Evolutionary conservation across 2,329 filamentous ascomycete species (phyloP).

Genomic region (Grosmannia huntii): DNA sequence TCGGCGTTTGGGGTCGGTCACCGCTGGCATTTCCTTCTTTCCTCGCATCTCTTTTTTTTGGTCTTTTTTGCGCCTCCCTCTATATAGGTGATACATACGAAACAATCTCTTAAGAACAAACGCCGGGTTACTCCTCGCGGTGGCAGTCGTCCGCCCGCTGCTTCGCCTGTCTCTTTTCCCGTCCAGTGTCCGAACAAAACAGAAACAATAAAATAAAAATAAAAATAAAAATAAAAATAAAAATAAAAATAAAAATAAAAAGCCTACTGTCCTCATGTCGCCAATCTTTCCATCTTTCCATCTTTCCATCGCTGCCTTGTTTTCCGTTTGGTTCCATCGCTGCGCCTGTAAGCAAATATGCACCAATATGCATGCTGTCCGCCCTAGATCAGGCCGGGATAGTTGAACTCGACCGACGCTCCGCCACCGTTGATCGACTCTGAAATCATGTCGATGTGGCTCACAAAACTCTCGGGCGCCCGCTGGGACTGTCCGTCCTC

Average conservation of each 20-base stretch:
- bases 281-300: no score
- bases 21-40: not conserved
- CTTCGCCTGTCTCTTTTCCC: not conserved
- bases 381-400: not conserved
- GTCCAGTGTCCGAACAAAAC: not conserved
- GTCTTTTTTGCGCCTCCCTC: no score
- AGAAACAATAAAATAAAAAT: not conserved
- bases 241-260: not conserved
- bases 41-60: not conserved
- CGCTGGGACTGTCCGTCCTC: slow-evolving; percentile 18
- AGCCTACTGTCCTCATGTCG: not conserved
- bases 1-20: not conserved
- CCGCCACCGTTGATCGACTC: slow-evolving; percentile 18
- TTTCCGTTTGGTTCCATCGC: no score
- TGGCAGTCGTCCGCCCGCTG: not conserved
- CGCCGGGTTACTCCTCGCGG: not conserved
- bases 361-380: no score
- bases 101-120: not conserved
- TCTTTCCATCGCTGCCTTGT: no score
- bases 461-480: slow-evolving; percentile 21
- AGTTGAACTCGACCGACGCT: not conserved
- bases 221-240: not conserved
- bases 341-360: no score
- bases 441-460: slow-evolving; percentile 33
- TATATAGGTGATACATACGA: not conserved